Evolutionary conservation across 495 filamentous ascomycete genomes (phyloP).

Genomic region (Trypethelium eluteriae): DNA sequence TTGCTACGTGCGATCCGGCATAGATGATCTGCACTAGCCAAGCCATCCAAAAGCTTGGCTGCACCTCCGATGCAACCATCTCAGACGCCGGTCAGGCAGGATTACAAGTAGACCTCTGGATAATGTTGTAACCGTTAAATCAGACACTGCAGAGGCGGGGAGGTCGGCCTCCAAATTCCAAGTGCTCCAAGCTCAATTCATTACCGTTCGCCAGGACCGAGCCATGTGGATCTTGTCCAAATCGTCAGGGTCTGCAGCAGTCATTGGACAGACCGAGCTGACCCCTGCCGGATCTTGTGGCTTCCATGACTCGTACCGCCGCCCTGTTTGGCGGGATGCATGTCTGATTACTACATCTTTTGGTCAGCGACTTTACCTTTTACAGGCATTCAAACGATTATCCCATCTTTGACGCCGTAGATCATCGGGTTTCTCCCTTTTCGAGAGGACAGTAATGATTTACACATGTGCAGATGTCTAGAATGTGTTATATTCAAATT

Average conservation of each 20-base stretch:
- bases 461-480: too few species aligned
- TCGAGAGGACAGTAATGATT: too few species aligned
- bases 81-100: neutral
- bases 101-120: too few species aligned
- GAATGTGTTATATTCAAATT: constrained; percentile 18
- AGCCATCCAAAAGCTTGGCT: constrained; percentile 2
- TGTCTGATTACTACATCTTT: neutral
- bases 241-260: neutral
- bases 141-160: too few species aligned
- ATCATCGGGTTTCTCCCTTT: too few species aligned
- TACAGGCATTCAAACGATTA: too few species aligned
- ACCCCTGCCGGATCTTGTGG: neutral
- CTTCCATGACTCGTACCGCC: neutral
- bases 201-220: neutral
- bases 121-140: too few species aligned
- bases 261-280: neutral
- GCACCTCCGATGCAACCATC: neutral
- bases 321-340: neutral
- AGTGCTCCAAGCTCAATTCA: too few species aligned
- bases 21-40: neutral
- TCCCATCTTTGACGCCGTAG: too few species aligned
- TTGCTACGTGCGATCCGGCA: too few species aligned
- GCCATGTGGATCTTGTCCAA: neutral
- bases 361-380: neutral
- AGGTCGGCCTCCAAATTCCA: too few species aligned